Evolutionary conservation across 2,329 filamentous ascomycete genomes (phyloP).

Genomic region (Emergomyces pasteurianus): DNA sequence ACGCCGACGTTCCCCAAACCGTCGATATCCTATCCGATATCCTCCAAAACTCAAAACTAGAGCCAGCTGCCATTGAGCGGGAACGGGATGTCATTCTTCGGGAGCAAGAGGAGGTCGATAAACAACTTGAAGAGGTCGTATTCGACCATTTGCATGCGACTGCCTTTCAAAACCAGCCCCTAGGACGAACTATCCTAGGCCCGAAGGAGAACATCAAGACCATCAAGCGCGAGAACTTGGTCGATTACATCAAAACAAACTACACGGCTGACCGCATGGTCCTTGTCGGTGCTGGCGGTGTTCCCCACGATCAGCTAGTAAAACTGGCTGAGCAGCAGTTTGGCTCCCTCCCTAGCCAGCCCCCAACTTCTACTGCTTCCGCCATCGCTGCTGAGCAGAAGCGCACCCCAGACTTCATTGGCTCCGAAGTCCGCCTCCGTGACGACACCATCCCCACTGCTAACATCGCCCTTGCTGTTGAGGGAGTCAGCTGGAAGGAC

Average conservation of each 20-base stretch:
- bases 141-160: conserved; percentile 99
- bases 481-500: conserved; percentile 99
- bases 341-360: conserved; percentile 60
- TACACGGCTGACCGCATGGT: conserved; percentile 99
- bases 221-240: conserved; percentile 82
- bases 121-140: conserved; percentile 98
- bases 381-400: conserved; percentile 61
- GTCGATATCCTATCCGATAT: conserved; percentile 99
- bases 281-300: conserved; percentile 84
- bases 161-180: conserved; percentile 89
- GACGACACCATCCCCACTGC: conserved; percentile 94
- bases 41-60: conserved; percentile 98
- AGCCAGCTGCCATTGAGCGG: conserved; percentile 82
- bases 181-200: conserved; percentile 94
- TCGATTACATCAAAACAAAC: conserved; percentile 98
- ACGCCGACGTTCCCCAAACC: conserved; percentile 88
- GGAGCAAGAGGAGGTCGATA: conserved; percentile 99
- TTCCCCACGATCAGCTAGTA: conserved; percentile 88
- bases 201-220: conserved; percentile 97
- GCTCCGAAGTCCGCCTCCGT: conserved; percentile 87
- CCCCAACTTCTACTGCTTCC: conserved; percentile 62
- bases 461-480: conserved; percentile 95
- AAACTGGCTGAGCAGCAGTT: conserved; percentile 97
- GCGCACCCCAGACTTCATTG: conserved; percentile 86
- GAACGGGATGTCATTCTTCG: conserved; percentile 98